Evolutionary conservation across 2,329 filamentous ascomycete genomes (phyloP), one percentile per base, ranked within the genome.

Genomic region (Colletotrichum camelliae): DNA sequence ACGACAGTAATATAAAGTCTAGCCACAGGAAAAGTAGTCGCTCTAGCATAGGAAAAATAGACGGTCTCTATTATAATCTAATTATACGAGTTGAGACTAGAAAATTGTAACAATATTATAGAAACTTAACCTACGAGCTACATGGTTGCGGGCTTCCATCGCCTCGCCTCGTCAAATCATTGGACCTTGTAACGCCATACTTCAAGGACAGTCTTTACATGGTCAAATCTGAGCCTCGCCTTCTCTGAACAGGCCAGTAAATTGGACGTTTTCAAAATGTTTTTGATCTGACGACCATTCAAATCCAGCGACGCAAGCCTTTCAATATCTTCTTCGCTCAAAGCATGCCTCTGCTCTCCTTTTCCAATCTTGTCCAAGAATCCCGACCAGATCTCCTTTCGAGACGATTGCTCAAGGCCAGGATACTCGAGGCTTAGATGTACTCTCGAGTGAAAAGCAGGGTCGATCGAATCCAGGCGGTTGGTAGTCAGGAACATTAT

Each of bases 401-500:
- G 55, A 58, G 55, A 58, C 24, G 27, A 29, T 18, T 29, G 55
- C 27, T 58, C 55, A 0, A 58, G 55, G 2, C 55, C 24, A 58
- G 55, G 55, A 29, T 58, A 58, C 16, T 58, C 55, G 12, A 58
- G 55, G 3, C 55, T 58, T 16, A 58, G 55, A 0, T 58, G 55
- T 18, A 58, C 55, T 27, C 55, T 24, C 1, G 84, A 86, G 12
- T 81, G 79, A 68, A 83, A 82, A 1, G 81, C 81, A 5, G 82
- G 80, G 29, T 83, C 82, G 48, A 83, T 82, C 0, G 77, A 66
- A 0, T 80, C 81, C 2, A 82, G 82, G 4, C 85, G 81, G 76
- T 87, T 88, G 5, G 86, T 87, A 0, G 85, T 87, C 2, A 87
- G 81, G 65, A 84, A 83, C 12, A 86, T 77, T 33, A 86, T 78